Conservation (phyloP, 257 asterid genomes). For the Solanum chaucha region DNA sequence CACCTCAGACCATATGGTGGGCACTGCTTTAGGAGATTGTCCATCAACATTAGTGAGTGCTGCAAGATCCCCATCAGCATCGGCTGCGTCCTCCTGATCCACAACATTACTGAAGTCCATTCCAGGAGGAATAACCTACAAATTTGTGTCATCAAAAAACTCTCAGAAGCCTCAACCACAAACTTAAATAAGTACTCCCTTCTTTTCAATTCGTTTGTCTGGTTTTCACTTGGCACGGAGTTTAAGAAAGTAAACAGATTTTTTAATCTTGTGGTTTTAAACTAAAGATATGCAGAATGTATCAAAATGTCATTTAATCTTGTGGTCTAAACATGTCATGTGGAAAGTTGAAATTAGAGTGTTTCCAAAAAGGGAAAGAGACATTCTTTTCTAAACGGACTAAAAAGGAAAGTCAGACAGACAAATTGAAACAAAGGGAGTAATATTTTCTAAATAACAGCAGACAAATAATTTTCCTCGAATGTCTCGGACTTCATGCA, state of each 20-base stretch:
- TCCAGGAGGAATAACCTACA: constrained; percentile 83
- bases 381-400: not conserved
- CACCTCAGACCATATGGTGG: constrained; percentile 75
- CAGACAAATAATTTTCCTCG: not conserved
- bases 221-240: not conserved
- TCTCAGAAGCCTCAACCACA: not conserved
- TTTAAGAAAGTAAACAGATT: not conserved
- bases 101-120: constrained; percentile 77
- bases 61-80: constrained; percentile 50
- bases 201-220: not conserved
- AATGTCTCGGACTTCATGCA: not conserved
- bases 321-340: not conserved
- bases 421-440: not conserved
- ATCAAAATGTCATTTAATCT: not conserved
- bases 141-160: not conserved
- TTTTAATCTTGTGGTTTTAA: not conserved
- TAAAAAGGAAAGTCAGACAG: not conserved
- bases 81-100: constrained; percentile 54
- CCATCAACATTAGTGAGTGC: constrained; percentile 39
- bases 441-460: not conserved
- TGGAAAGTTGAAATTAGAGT: not conserved
- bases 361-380: not conserved
- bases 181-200: not conserved
- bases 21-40: constrained; percentile 62
- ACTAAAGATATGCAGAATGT: not conserved